Evolutionary conservation across 1,139 yeast genomes (phyloP), one percentile per base, ranked within the genome.

Genomic region (Pichia sp.): DNA sequence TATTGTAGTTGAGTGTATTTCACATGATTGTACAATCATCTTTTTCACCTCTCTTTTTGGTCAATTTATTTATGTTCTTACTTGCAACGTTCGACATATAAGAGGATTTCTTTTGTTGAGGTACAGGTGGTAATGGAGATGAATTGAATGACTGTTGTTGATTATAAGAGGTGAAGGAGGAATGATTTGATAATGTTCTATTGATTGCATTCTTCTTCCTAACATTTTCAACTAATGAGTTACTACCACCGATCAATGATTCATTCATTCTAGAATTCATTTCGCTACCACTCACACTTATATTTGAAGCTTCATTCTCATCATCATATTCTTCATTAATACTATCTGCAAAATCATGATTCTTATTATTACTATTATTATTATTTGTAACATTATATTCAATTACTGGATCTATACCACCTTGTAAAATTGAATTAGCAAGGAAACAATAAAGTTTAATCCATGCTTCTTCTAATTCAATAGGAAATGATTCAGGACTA

Each of bases 401-500:
- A 35, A 61, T 51, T 2, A 54, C 38, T 3, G 65, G 64, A 39
- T 61, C 65, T 31, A 59, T 48, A 36, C 64, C 65, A 25, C 63
- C 63, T 46, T 60, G 64, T n/a, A 61, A 43, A 33, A 61, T 61
- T 5, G 64, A 58, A 43, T 84, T 84, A 35, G 93, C 82, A 50
- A 85, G 61, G 54, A 69, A 75, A 49, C 74, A 60, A 57, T 73
- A 74, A 40, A 74, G 59, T 50, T 82, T 78, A 50, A 83, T 78
- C 95, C 95, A 84, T 42, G 83, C 76, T 45, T 79, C 71, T 53
- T 74, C 80, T 42, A 74, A 60, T 45, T 72, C 77, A 32, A 69
- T 64, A 36, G 68, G 68, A 54, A 74, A 74, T 1, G 48, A 47
- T 12, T 46, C 39, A 18, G 62, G 58, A 14, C 50, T 46, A 32